phyloP scores from a whole-genome alignment of 805 yeast genomes.

The Kodamaea fukazawae region DNA sequence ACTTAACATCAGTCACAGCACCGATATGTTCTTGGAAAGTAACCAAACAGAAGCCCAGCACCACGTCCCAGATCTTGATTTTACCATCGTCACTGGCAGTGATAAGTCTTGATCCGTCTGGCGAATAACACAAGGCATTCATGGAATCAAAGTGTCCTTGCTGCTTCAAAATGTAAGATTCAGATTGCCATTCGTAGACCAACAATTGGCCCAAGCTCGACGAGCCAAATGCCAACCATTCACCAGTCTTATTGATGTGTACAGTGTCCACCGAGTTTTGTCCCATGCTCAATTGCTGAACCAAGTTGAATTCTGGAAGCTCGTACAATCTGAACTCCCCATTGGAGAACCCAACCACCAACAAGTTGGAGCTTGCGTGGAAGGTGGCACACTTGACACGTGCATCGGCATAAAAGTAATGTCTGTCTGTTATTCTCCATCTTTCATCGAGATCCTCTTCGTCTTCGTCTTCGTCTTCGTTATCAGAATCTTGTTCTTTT shows the following conservation, averaged over 20 bases:
- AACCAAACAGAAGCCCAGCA: constrained; percentile 86
- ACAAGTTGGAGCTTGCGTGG: constrained; percentile 64
- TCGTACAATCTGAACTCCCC: constrained; percentile 94
- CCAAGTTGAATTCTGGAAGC: constrained; percentile 69
- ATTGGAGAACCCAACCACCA: constrained; percentile 84
- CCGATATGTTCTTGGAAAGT: constrained; percentile 91
- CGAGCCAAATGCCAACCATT: constrained; percentile 97
- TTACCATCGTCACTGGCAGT: constrained; percentile 97
- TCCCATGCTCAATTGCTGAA: constrained; percentile 90
- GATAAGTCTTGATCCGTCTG: constrained; percentile 89
- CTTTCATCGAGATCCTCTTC: constrained; percentile 42
- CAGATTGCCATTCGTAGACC: constrained; percentile 99
- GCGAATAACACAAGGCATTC: constrained; percentile 81
- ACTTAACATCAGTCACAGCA: constrained; percentile 82
- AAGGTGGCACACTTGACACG: constrained; percentile 79
- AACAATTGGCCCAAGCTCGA: constrained; percentile 85
- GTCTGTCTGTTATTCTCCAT: constrained; percentile 82
- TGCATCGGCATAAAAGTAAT: constrained; percentile 70
- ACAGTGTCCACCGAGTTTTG: constrained; percentile 86
- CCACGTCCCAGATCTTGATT: constrained; percentile 93
- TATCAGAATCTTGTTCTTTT: constrained; percentile 48
- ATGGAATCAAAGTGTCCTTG: constrained; percentile 96
- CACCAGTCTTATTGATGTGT: constrained; percentile 77
- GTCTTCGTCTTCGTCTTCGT: constrained; percentile 38
- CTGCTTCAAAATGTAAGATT: constrained; percentile 89